Base-by-base conservation (phyloP, 345 rosid genomes). In the Acer saccharum region DNA sequence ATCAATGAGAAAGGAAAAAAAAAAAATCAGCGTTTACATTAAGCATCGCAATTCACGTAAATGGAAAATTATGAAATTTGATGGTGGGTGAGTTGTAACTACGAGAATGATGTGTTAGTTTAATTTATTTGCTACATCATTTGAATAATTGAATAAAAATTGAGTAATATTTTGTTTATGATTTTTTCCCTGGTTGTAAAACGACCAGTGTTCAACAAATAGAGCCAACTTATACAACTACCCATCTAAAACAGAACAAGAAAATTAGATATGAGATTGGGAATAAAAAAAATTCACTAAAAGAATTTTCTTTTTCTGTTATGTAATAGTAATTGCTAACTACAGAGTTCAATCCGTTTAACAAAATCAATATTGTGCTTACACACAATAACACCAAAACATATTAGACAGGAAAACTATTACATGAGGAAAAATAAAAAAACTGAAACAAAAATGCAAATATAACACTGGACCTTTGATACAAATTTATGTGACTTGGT, bases 401-500 rank as follows among this genome's bases (percentile, higher is more conserved):
- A 74, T 43, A 76, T 76, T 72, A 72, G 25, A 78, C 44, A 70
- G 3, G 39, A 75, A 72, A 68, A 76, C 81, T 77, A 76, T 79
- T 27, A 29, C 63, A 70, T 32, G n/a, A 10, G 23, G 23, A 23
- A 23, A 23, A 23, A n/a, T 0, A 25, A 17, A 8, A 60, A 20
- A 60, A 68, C 77, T 27, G 41, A 46, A 73, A 72, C 18, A 76
- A 74, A 70, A 65, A 39, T 50, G 13, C 18, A 44, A 64, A 76
- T 73, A 17, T 50, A 54, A 60, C 27, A 68, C 64, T 76, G 35
- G 41, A 71, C 77, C 72, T 52, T 81, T 74, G 77, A 81, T 82
- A 78, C 85, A 84, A 73, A 69, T 88, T 84, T 86, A 83, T 84
- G 79, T 79, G 82, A 77, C 81, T 72, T 62, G 72, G 63, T 58